Base-by-base conservation (phyloP, 2,329 filamentous ascomycete genomes). In the Tolypocladium tropicale region DNA sequence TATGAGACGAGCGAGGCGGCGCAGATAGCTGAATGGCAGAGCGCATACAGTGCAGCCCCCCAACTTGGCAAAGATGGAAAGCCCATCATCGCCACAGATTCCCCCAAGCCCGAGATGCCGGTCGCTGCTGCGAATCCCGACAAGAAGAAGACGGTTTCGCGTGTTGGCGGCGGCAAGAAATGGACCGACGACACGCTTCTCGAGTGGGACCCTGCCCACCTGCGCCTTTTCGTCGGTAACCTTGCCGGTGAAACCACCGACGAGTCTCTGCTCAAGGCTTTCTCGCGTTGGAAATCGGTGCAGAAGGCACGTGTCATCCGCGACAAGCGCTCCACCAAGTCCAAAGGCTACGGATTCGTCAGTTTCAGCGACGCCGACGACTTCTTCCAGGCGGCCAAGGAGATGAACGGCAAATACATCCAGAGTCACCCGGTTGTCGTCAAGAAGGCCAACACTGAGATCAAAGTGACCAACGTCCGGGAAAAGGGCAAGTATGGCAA, bases 321-420 rank as follows among this genome's bases (percentile, higher is more conserved):
- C 53, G 94, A 99, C 75, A 97, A 96, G 78, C 85, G 91, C 58
- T 96, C 93, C 1, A 94, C 89, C 56, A 99, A 99, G 75, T 95
- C 89, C 67, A 95, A 94, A 70, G 94, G 93, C 0, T 99, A 90
- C 68, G 94, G 94, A 3, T 99, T 99, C 67, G 92, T 99, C 56
- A 94, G 90, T 72, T 97, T 99, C 74, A 88, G 86, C 65, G 89
- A 96, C 68, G 89, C 91, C 33, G 94, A 99, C 70, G 92, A 96
- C 67, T 97, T 95, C 70, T 97, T 99, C 78, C 84, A 90, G 65
- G 93, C 94, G 2, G 93, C 91, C 65, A 91, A 94, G 74, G 93
- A 97, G 75, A 97, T 97, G 94, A 89, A 96, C 67, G 92, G 92
- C 64, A 97, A 99, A 75, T 99, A 99, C 73, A 97, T 99, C 68